Conservation (phyloP, 768 basidiomycete species). For the Mrakia blollopis region DNA sequence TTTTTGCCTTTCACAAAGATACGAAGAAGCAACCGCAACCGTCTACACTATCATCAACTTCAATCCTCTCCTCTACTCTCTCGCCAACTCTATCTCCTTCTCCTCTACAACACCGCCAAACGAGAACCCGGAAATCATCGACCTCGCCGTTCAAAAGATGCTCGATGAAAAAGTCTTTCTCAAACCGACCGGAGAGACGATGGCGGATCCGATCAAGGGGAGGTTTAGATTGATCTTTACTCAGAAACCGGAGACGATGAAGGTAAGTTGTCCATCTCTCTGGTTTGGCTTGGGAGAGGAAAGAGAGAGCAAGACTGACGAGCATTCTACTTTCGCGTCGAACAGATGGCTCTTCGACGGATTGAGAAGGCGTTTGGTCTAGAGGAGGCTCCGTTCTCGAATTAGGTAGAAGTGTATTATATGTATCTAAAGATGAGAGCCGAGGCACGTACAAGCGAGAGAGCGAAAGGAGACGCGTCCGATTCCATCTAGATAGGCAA, state of each 20-base stretch:
- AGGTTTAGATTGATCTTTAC: neutral
- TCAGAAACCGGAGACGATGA: neutral
- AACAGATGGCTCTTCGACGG: neutral
- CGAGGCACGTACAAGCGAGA: no score
- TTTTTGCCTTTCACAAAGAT: neutral
- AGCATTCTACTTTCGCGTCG: no score
- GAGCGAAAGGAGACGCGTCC: no score
- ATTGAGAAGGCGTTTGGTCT: neutral
- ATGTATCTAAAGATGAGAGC: no score
- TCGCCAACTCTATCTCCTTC: neutral
- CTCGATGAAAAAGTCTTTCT: neutral
- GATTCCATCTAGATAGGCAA: constrained; percentile 27
- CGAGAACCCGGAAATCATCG: neutral
- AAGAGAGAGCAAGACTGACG: no score
- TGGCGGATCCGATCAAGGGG: neutral
- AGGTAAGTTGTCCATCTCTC: neutral
- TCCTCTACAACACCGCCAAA: neutral
- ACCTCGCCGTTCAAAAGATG: neutral
- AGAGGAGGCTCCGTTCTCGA: neutral
- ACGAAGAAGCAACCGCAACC: neutral
- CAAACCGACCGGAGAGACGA: neutral
- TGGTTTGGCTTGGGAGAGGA: no score
- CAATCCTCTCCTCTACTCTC: neutral
- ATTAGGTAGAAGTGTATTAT: neutral
- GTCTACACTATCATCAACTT: neutral